Evolutionary conservation across 2,329 filamentous ascomycete species (phyloP).

Genomic region (Triangularia verruculosa): DNA sequence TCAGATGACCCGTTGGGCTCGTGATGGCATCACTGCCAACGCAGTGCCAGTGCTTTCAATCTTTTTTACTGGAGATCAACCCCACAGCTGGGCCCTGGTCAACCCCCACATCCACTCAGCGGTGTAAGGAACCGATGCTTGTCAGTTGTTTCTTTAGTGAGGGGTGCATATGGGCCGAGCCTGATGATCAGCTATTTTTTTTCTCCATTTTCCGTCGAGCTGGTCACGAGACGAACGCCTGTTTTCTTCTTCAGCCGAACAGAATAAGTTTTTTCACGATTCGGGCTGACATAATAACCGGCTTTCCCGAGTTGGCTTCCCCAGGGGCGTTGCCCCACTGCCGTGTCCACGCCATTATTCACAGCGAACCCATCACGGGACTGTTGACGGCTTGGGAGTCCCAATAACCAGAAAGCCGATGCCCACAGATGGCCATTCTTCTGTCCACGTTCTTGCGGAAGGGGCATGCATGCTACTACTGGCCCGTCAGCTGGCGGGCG

Average conservation of each 20-base stretch:
- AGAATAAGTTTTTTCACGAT: neutral
- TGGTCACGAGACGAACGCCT: slow-evolving; percentile 3
- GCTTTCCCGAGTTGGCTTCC: slow-evolving; percentile 8
- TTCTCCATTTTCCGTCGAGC: neutral
- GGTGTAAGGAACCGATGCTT: neutral
- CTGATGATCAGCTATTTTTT: neutral
- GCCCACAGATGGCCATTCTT: neutral
- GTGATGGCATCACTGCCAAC: neutral
- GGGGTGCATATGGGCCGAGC: slow-evolving; percentile 1
- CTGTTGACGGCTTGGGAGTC: neutral
- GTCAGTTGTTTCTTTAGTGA: neutral
- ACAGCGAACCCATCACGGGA: slow-evolving; percentile 5
- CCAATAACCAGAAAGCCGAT: neutral
- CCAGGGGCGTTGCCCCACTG: neutral
- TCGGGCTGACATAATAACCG: slow-evolving; percentile 10
- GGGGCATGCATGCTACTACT: slow-evolving; percentile 1
- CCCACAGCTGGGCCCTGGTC: neutral
- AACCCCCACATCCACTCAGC: slow-evolving; percentile 1
- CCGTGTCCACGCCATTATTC: slow-evolving; percentile 9
- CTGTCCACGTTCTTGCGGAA: neutral
- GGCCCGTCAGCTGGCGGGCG: neutral
- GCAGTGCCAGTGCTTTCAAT: neutral
- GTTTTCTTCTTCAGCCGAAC: neutral
- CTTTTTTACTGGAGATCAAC: neutral
- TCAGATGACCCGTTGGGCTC: neutral